Evolutionary conservation across 768 basidiomycete species (phyloP).

Genomic region (Xerocomus potaroensis): DNA sequence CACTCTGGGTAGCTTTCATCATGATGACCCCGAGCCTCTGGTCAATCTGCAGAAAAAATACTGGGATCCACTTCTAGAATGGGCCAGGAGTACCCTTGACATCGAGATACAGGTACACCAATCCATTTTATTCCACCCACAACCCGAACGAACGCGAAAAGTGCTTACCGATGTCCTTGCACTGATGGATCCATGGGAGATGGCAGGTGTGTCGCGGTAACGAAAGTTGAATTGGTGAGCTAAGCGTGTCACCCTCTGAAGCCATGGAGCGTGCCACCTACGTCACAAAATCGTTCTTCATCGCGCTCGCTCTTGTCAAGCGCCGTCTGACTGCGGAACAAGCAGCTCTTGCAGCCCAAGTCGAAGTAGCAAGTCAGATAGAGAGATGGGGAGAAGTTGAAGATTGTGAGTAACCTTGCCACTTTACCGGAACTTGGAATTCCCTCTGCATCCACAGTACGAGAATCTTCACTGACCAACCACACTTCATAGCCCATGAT

Average conservation of each 20-base stretch:
- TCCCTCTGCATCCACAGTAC: background rate
- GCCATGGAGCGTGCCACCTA: conserved; percentile 91
- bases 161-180: conserved; percentile 56
- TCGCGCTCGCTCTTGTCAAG: conserved; percentile 79
- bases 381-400: conserved; percentile 99
- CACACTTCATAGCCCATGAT: conserved; percentile 75
- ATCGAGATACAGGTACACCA: conserved; percentile 66
- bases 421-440: conserved; percentile 5
- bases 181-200: conserved; percentile 74
- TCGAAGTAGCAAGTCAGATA: conserved; percentile 95
- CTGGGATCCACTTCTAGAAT: conserved; percentile 86
- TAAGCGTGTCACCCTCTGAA: conserved; percentile 26
- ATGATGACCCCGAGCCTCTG: conserved; percentile 69
- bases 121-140: conserved; percentile 66
- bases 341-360: conserved; percentile 79
- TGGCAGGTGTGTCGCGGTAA: conserved; percentile 64
- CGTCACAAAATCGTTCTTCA: conserved; percentile 85
- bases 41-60: conserved; percentile 74
- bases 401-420: conserved; percentile 68
- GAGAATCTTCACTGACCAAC: conserved; percentile 11
- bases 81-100: conserved; percentile 65
- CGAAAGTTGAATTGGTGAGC: background rate
- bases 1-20: conserved; percentile 61
- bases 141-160: conserved; percentile 63
- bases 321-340: conserved; percentile 75